Conservation (phyloP, 306 rosid species). For the Cajanus cajan region DNA sequence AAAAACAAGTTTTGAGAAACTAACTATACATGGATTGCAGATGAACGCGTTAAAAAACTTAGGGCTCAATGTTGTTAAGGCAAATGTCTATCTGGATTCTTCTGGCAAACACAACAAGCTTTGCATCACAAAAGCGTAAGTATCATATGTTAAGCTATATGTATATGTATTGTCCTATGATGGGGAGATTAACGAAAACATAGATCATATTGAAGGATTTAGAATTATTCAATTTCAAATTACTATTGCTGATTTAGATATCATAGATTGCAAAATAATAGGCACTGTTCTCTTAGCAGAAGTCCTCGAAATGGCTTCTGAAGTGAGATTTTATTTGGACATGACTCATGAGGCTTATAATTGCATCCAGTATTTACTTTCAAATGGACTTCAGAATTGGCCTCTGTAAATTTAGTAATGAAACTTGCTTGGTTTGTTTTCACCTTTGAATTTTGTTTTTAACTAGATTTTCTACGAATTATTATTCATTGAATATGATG, state of each 20-base stretch:
- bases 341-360: neutral
- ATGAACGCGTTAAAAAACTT: constrained; percentile 89
- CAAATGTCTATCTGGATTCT: constrained; percentile 86
- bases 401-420: neutral
- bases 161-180: too few species aligned
- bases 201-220: neutral
- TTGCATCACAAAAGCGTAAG: constrained; percentile 88
- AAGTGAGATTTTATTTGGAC: neutral
- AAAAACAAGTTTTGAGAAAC: neutral
- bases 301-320: neutral
- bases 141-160: too few species aligned
- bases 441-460: neutral
- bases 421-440: neutral
- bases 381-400: neutral
- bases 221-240: neutral
- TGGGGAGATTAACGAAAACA: neutral
- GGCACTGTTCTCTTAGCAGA: neutral
- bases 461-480: neutral
- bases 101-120: constrained; percentile 98
- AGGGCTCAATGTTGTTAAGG: constrained; percentile 96
- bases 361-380: neutral
- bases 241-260: neutral
- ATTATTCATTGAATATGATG: constrained; percentile 27
- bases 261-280: neutral
- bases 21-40: constrained; percentile 49